Percentiles rank a stretch among this genome's conserved stretches.
These are phyloP conservation scores for Fusarium palustre DNA, from an alignment of 2,329 filamentous ascomycete genomes.

Conservation along the genomic window DNA sequence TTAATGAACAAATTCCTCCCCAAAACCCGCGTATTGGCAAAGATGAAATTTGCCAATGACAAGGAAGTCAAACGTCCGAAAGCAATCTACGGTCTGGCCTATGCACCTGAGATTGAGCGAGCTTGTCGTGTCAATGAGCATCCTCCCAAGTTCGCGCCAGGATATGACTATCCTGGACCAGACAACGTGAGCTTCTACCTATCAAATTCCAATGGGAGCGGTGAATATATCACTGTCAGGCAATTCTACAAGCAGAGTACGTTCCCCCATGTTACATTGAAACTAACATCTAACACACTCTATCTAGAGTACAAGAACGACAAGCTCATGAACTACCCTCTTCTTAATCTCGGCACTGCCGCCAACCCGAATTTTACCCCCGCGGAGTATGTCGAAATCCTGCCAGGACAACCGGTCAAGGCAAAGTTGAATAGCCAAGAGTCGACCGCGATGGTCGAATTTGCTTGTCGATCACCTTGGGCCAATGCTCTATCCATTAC, in stretches of 20 bases:
- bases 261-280: background rate
- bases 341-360: slow-evolving; percentile 73
- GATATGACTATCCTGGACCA: slow-evolving; percentile 50
- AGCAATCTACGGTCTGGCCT: slow-evolving; percentile 48
- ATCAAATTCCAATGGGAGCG: slow-evolving; percentile 32
- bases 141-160: slow-evolving; percentile 38
- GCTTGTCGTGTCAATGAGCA: slow-evolving; percentile 29
- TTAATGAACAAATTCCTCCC: slow-evolving; percentile 54
- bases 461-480: slow-evolving; percentile 75
- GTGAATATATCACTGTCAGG: slow-evolving; percentile 53
- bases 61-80: slow-evolving; percentile 49
- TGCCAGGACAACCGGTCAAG: slow-evolving; percentile 72
- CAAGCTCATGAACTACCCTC: slow-evolving; percentile 59
- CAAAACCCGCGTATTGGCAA: slow-evolving; percentile 54
- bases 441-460: slow-evolving; percentile 75
- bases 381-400: slow-evolving; percentile 72
- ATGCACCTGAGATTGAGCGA: slow-evolving; percentile 37
- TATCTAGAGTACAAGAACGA: slow-evolving; percentile 52
- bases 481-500: slow-evolving; percentile 76
- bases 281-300: slow-evolving; percentile 14
- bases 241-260: slow-evolving; percentile 60
- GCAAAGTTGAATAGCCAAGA: slow-evolving; percentile 70
- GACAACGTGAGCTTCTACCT: slow-evolving; percentile 50
- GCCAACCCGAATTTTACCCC: slow-evolving; percentile 73
- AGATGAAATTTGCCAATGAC: slow-evolving; percentile 49